Evolutionary conservation across 148 eudicot species (phyloP).

Genomic region (Spergularia marina): DNA sequence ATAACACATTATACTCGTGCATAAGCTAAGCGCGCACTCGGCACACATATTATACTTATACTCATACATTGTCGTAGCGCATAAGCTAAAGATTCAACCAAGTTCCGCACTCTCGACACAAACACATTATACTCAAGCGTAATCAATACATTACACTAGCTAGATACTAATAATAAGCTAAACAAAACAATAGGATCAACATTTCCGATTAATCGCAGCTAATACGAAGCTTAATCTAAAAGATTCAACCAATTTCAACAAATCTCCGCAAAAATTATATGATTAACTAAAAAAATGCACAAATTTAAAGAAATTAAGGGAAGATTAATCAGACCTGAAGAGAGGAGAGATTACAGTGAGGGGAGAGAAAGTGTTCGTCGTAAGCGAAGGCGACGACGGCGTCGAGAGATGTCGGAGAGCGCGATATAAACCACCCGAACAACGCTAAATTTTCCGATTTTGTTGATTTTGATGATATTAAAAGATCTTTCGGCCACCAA

Average conservation of each 20-base stretch:
- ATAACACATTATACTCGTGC: neutral
- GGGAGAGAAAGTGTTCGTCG: conserved; percentile 37
- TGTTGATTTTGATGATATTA: conserved; percentile 19
- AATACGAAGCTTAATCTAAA: too few species aligned
- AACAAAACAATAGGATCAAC: neutral
- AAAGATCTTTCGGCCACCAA: conserved; percentile 81
- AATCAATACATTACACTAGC: neutral
- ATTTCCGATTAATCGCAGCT: too few species aligned
- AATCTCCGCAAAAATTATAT: neutral
- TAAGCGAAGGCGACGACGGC: conserved; percentile 75
- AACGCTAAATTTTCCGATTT: conserved; percentile 34
- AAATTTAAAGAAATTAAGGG: neutral
- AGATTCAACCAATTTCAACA: too few species aligned
- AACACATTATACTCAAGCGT: too few species aligned
- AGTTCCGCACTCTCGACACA: too few species aligned
- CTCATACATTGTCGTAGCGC: too few species aligned
- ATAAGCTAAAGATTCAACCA: too few species aligned
- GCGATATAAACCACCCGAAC: conserved; percentile 80
- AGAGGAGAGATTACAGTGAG: conserved; percentile 20
- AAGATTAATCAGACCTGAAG: conserved; percentile 34
- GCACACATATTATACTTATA: too few species aligned
- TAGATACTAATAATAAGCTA: neutral
- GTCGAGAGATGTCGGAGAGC: conserved; percentile 56
- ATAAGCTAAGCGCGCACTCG: too few species aligned
- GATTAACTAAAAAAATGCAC: neutral